A percentile compares a stretch with the other conserved stretches of the same genome.
These are phyloP conservation scores for Athelia psychrophila DNA, from an alignment of 1,284 basidiomycete species.

Conservation along the genomic window DNA sequence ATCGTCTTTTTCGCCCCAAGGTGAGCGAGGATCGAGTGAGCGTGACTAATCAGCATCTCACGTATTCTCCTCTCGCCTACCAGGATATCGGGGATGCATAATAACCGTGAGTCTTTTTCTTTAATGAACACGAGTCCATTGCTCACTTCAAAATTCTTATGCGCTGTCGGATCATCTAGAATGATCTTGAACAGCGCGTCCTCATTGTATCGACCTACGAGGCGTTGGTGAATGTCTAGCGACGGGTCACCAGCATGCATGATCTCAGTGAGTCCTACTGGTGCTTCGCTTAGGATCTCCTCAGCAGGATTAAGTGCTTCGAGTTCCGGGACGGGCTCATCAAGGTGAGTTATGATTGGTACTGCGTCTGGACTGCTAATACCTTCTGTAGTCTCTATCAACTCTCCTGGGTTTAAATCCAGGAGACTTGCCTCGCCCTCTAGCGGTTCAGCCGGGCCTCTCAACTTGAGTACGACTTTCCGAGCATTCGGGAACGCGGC, in stretches of 20 bases:
- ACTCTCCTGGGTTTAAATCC: too few relatives aligned
- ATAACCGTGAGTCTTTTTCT: conserved; percentile 5
- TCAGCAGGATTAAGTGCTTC: too few relatives aligned
- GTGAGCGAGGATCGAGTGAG: conserved; percentile 26
- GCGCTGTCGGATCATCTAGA: conserved; percentile 8
- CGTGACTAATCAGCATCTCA: conserved; percentile 24
- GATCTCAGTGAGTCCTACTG: neutral
- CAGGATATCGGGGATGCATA: conserved; percentile 13
- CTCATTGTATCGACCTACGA: conserved; percentile 2
- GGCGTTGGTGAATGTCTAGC: neutral
- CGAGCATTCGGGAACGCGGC: neutral
- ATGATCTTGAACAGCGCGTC: conserved; percentile 11
- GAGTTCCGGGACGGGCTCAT: too few relatives aligned
- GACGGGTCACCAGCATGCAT: neutral
- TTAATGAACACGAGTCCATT: conserved; percentile 14
- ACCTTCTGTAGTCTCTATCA: too few relatives aligned
- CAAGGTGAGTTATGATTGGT: too few relatives aligned
- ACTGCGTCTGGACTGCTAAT: too few relatives aligned
- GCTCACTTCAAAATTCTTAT: conserved; percentile 11
- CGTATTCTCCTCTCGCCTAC: conserved; percentile 11
- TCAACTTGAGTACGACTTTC: neutral
- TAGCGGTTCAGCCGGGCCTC: conserved; percentile 12
- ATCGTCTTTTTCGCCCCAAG: conserved; percentile 23
- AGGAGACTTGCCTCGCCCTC: too few relatives aligned
- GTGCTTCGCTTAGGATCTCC: neutral